Base-by-base conservation (phyloP, 2,329 filamentous ascomycete genomes). In the Aureobasidium namibiae region DNA sequence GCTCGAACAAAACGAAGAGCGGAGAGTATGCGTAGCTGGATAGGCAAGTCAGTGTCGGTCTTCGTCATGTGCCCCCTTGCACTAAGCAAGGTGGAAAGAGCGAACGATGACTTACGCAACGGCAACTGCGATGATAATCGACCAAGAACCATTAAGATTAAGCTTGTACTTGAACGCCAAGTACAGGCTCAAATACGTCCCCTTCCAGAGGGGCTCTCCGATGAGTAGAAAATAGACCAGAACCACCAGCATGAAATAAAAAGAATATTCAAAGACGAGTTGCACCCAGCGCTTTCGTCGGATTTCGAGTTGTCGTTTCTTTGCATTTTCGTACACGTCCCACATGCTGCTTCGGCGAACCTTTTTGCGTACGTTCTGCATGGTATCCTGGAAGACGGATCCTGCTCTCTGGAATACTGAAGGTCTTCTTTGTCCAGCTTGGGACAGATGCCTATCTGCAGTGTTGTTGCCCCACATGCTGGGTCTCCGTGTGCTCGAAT, bases 221-320 rank as follows among this genome's bases (percentile, higher is more conserved):
- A 79, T 65, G 1, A 78, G 67, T n/a, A 78, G 72, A 21, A 79
- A 76, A 60, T 78, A 78, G 29, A 76, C 65, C 59, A 78, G 73
- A 11, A 66, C 66, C 2, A 74, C 16, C 46, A 74, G 63, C 11
- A 75, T 36, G 1, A 67, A 36, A 53, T 77, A 77, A 26, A 74
- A 64, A 34, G 66, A 61, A 48, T 71, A 74, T 63, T 76, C 72
- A 56, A 77, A 76, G 7, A 67, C 54, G 2, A 71, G n/a, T 54
- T 74, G 72, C 24, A 69, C 68, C 68, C 69, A 73, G 46, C 69
- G 65, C 46, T 62, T 64, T 11, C 65, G 61, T 57, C 66, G 63
- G 26, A 67, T 23, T 14, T 65, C 45, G 21, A 50, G 45, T 21
- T 62, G 59, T 18, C 64, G 59, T 21, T 56, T 52, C 46, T 67